These are phyloP conservation scores for Wickerhamiella brachini DNA, from an alignment of 805 yeast genomes.

Conservation along the genomic window DNA sequence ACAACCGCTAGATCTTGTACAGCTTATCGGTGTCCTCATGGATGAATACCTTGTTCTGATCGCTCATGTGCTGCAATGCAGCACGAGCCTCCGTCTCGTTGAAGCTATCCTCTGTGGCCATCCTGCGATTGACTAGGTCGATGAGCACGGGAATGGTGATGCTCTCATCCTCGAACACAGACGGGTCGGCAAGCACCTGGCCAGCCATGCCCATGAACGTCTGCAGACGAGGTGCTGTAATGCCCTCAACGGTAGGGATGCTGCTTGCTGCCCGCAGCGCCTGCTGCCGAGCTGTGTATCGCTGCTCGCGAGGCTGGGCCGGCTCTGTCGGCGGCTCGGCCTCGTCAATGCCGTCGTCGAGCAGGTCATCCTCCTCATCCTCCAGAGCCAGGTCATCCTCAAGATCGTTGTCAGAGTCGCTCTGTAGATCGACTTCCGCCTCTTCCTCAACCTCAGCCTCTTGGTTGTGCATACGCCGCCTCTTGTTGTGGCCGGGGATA, in stretches of 20 bases:
- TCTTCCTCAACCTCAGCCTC: constrained; percentile 21
- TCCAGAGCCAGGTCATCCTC: constrained; percentile 29
- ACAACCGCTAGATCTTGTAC: constrained; percentile 14
- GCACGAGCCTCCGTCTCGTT: constrained; percentile 25
- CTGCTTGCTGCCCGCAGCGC: neutral
- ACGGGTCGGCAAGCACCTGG: constrained; percentile 30
- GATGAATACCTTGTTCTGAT: constrained; percentile 25
- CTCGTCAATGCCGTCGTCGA: constrained; percentile 6
- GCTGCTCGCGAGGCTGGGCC: neutral
- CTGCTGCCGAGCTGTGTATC: neutral
- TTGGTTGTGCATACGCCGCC: constrained; percentile 15
- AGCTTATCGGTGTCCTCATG: constrained; percentile 23
- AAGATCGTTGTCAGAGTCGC: constrained; percentile 23
- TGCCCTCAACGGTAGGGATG: constrained; percentile 21
- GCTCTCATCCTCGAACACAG: constrained; percentile 29
- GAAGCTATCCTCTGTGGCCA: constrained; percentile 30
- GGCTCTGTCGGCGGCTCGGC: constrained; percentile 1
- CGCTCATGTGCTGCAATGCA: constrained; percentile 26
- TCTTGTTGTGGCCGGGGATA: constrained; percentile 26
- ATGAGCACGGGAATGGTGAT: constrained; percentile 28
- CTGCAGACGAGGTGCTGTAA: constrained; percentile 39
- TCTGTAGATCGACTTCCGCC: constrained; percentile 12
- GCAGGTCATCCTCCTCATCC: constrained; percentile 25
- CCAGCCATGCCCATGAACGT: constrained; percentile 36
- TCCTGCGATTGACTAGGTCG: constrained; percentile 30